Base-by-base conservation (phyloP, 2,329 filamentous ascomycete genomes). In the Aspergillus flavus region DNA sequence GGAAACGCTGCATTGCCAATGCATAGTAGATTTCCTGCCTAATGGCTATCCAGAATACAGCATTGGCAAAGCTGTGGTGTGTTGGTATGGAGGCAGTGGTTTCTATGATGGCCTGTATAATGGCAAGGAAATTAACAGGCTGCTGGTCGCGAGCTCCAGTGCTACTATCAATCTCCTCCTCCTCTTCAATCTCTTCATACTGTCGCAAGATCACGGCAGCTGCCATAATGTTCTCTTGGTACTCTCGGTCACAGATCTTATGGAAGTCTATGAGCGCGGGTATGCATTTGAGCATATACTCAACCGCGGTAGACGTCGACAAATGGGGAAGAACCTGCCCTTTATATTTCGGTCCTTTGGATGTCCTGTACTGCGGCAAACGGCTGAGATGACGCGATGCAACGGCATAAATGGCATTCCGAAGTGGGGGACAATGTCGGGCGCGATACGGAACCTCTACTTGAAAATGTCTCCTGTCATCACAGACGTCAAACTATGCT, bases 171-270 rank as follows among this genome's bases (percentile, higher is more conserved):
- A 66, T 66, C 34, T 73, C 70, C 66, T 73, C 70, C 28, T 72
- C 71, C 36, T 72, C 69, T 53, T 72, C 71, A 61, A 71, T 70
- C 32, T 72, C 69, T 46, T 72, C 69, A 39, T 71, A 72, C 48
- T 72, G 71, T 3, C 69, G 66, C 14, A 72, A 36, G 7, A 72
- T 72, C 1, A 72, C 68, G 1, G 69, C 67, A 1, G 71, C 69
- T 3, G 68, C 69, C 69, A 72, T 72, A 9, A 72, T 66, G 16
- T 68, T 72, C 34, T 72, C 71, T 48, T 72, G 70, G 2, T 71
- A 55, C 1, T 32, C 21, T 0, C 60, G 63, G 36, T 72, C 65
- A 11, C 62, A 58, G 2, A 66, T 63, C 7, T 66, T 45, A 4
- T 65, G 69, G 36, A 69, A 70, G 11, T 55, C 58, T 12, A 68